Base-by-base conservation (phyloP, 2,329 filamentous ascomycete species). In the Colletotrichum sp. region DNA sequence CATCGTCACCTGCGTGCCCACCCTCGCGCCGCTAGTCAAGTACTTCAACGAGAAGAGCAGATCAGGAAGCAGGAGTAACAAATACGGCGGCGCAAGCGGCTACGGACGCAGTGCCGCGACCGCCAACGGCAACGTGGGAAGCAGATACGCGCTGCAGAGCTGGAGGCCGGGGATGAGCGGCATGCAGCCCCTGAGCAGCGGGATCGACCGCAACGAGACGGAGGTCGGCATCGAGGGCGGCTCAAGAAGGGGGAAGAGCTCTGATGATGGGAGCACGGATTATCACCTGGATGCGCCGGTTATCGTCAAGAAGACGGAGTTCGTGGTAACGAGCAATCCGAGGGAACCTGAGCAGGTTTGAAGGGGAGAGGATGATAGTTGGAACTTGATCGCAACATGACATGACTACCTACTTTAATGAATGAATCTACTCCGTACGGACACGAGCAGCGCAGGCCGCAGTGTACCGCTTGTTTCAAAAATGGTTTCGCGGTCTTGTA, bases 21-120 rank as follows among this genome's bases (percentile, higher is more conserved):
- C 86, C 0, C 85, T 88, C n/a, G 84, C 84, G 1, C 87, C 87
- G 5, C 81, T 88, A 1, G 81, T 88, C 76, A 81, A 80, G 32
- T 85, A 83, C 70, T 85, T 85, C 71, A 79, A 80, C 52, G 83
- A 84, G 59, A 80, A 80, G 77, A 80, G 80, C 21, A 78, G 70
- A 3, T 69, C 70, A 13, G 69, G 73, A 0, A 76, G 73, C 59
- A 65, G 70, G 49, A 73, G 73, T 57, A 76, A 76, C 64, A 76
- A 76, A 5, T 69, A 75, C 9, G 79, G 80, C 12, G 80, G 32
- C 30, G 72, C 78, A 8, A 78, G 78, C 52, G 77, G 80, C 76
- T 28, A 73, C 32, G 65, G 76, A 44, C 63, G 59, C n/a, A 70
- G 65, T 3, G 65, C 36, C 3, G 39, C 65, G 15, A 63, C 39